Conservation (phyloP, 2,329 filamentous ascomycete species). For the Aspergillus carbonarius region DNA sequence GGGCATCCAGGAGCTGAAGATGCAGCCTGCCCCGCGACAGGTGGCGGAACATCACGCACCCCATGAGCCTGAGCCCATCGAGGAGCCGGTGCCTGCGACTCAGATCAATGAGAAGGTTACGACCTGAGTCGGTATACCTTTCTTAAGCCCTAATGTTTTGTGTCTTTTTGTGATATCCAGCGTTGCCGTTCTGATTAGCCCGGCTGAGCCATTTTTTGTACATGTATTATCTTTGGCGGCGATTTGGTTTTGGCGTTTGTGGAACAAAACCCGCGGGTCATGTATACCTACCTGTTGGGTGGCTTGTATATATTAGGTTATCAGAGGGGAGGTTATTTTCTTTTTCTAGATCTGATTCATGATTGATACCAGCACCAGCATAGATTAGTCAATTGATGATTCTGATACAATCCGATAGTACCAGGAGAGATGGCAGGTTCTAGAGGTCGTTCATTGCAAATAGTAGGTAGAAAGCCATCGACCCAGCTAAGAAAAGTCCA, state of each 20-base stretch:
- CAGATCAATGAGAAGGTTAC: conserved; percentile 26
- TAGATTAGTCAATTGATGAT: conserved; percentile 7
- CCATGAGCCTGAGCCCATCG: conserved; percentile 13
- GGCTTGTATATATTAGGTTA: conserved; percentile 16
- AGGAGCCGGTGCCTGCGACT: conserved; percentile 14
- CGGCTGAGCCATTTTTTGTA: conserved; percentile 26
- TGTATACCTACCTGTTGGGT: conserved; percentile 7
- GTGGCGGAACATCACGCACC: conserved; percentile 27
- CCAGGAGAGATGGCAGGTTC: too few species aligned
- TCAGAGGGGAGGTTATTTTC: not conserved
- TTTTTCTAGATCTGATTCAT: conserved; percentile 1
- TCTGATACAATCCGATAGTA: not conserved
- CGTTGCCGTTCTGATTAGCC: conserved; percentile 20
- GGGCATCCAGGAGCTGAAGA: conserved; percentile 33
- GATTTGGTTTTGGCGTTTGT: not conserved
- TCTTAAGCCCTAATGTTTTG: conserved; percentile 11
- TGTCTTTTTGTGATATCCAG: conserved; percentile 29
- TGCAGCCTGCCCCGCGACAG: conserved; percentile 28
- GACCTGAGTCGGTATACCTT: not conserved
- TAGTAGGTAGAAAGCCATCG: too few species aligned
- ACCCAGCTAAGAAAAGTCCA: too few species aligned
- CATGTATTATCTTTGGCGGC: conserved; percentile 15
- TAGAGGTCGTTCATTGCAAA: too few species aligned
- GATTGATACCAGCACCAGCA: conserved; percentile 13
- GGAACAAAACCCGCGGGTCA: not conserved